Conservation (phyloP, 2,329 filamentous ascomycete species). For the Orbilia javanica region DNA sequence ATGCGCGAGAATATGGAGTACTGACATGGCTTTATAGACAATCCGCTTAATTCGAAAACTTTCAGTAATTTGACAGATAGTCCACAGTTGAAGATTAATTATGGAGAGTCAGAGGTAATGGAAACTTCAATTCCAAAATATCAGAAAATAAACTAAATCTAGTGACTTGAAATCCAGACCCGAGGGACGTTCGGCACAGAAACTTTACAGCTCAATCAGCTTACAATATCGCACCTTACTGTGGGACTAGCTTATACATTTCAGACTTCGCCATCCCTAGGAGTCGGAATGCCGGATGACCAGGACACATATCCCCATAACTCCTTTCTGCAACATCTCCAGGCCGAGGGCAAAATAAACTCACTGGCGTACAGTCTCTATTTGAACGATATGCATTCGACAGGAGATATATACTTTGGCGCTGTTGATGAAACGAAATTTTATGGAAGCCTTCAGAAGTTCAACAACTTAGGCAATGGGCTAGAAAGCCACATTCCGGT, state of each 20-base stretch:
- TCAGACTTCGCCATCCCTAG: constrained; percentile 35
- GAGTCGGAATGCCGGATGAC: constrained; percentile 37
- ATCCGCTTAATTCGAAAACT: constrained; percentile 15
- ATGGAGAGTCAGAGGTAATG: constrained; percentile 29
- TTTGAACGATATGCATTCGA: constrained; percentile 32
- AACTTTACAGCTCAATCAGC: constrained; percentile 31
- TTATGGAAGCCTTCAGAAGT: constrained; percentile 43
- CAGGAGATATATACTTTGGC: constrained; percentile 40
- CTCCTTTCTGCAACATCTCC: constrained; percentile 33
- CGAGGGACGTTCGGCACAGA: constrained; percentile 42
- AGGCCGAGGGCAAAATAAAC: constrained; percentile 34
- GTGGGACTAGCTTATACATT: constrained; percentile 29
- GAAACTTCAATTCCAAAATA: neutral
- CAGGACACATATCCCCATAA: constrained; percentile 23
- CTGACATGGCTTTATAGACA: constrained; percentile 14
- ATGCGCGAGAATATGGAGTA: neutral
- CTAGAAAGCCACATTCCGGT: constrained; percentile 38
- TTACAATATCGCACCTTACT: constrained; percentile 28
- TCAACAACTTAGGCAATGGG: constrained; percentile 19
- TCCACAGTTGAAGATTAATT: constrained; percentile 23
- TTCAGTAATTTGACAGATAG: constrained; percentile 40
- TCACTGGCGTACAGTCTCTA: constrained; percentile 50
- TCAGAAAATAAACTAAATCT: neutral
- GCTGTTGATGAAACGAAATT: constrained; percentile 47
- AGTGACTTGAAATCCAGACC: neutral